These are phyloP conservation scores for Alternaria incomplexa DNA, from an alignment of 2,329 filamentous ascomycete genomes.

Conservation along the genomic window DNA sequence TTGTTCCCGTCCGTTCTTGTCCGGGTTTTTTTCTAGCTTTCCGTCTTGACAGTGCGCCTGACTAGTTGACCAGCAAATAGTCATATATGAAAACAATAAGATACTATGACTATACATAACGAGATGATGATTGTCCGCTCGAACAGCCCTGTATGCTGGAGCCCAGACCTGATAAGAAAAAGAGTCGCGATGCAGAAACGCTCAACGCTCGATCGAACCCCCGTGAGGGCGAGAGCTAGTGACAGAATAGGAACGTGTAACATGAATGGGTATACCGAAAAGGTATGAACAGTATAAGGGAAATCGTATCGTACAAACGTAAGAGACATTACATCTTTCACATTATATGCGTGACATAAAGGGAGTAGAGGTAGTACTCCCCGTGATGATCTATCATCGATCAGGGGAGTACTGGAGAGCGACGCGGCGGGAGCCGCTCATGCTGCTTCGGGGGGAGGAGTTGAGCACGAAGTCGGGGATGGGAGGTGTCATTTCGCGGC, in stretches of 20 bases:
- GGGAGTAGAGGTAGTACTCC: not conserved
- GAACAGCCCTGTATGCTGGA: conserved; percentile 13
- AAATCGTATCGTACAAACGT: conserved; percentile 16
- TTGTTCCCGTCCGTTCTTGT: not conserved
- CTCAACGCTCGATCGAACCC: conserved; percentile 25
- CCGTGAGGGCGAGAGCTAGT: conserved; percentile 19
- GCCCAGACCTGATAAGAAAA: conserved; percentile 2
- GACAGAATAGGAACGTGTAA: conserved; percentile 4
- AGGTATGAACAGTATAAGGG: not conserved
- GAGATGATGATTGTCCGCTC: conserved; percentile 2
- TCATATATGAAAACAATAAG: not conserved
- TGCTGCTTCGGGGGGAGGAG: conserved; percentile 48
- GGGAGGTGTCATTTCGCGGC: conserved; percentile 48
- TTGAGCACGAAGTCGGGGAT: conserved; percentile 54
- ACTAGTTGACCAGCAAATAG: not conserved
- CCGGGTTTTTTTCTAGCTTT: not conserved
- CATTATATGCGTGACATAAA: conserved; percentile 1
- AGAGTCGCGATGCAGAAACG: conserved; percentile 7
- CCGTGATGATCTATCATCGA: conserved; percentile 14
- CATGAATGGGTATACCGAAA: conserved; percentile 1
- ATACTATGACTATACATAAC: conserved; percentile 5
- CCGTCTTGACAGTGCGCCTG: not conserved
- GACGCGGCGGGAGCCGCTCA: conserved; percentile 38
- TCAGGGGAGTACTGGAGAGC: conserved; percentile 32
- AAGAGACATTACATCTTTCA: conserved; percentile 6